Evolutionary conservation across 495 filamentous ascomycete genomes (phyloP), one percentile per base, ranked within the genome.

Genomic region (Lentithecium fluviatile): DNA sequence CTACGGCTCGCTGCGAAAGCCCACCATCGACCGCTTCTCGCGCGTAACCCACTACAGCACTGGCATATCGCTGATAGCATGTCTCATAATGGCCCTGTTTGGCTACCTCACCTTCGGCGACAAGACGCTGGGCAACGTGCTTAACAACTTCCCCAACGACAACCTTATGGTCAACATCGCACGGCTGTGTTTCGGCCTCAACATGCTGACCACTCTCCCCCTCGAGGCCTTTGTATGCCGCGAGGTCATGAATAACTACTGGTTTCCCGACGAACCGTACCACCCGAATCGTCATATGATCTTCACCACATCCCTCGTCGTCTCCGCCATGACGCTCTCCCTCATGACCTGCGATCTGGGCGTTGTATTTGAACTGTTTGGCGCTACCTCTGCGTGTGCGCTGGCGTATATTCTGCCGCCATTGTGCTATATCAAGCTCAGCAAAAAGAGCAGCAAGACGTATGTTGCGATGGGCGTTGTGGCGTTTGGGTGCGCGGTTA

Each of bases 201-300:
- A 98, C 77, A 98, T 98, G 94, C 83, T 98, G 61, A 97, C 94
- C 6, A 98, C 94, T 1, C 77, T 98, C 45, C 94, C 94, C 2
- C 83, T 98, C 37, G 94, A 98, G 76, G 89, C 90, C 7, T 98
- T 98, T 73, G 94, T 98, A 45, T 97, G 95, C 73, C 85, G 94
- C 56, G 92, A 96, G 71, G 94, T 97, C 42, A 95, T 97, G 88
- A 82, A 88, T 34, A 92, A 89, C 47, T 98, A 96, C 76, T 98
- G 85, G 75, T 96, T 90, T 74, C 88, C 86, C 0, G 75, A 82
- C 62, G 86, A 91, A 62, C 87, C 87, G 0, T 91, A 88, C 73
- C 88, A 88, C 69, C 83, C 89, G 67, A 86, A 86, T 58, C 84
- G 91, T 49, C 94, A 98, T 69, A 69, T 97, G 49, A 83, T 94